Base-by-base conservation (phyloP, 768 basidiomycete species). In the Hortiboletus flavorubellus region DNA sequence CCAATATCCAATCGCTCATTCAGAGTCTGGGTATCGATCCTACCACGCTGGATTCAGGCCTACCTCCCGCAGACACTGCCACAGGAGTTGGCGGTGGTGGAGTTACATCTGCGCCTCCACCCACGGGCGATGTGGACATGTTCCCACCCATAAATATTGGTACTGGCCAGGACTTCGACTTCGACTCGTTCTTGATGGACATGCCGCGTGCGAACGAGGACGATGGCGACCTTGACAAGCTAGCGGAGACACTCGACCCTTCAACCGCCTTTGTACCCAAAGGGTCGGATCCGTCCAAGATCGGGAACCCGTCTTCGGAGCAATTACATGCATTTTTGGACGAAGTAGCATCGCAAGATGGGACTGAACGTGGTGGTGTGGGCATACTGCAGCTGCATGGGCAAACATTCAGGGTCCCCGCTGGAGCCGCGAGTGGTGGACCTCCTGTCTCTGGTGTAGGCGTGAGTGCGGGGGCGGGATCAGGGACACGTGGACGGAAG, bases 1-100 rank as follows among this genome's bases (percentile, higher is more conserved):
- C 72, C 12, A 84, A 81, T 55, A 84, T 95, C 41, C 80, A 89
- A 55, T 80, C 81, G 7, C 75, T 94, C 56, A 87, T 93, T 31
- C 78, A 87, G 58, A 80, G 80, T 46, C 78, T 92, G 44, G 88
- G 87, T 8, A 68, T 89, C 46, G 86, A 91, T 64, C 75, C 84
- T 18, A 55, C 41, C 8, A 14, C 63, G n/a, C 59, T 71, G 8
- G 62, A 70, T 33, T 39, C 61, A 9, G 10, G 41, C 3, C 0
- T 38, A 6, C 49, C 48, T 18, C 40, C 51, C 12, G 4, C 40
- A 11, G 70, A 68, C 14, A 46, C 42, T 1, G 38, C 29, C 15
- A 11, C 46, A 2, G 66, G 61, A 2, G 34, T 33, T 6, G 57
- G 61, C 5, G 60, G 53, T 8, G 64, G 46, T 5, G 62, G 48